These are phyloP conservation scores for Auricularia sp. DNA, from an alignment of 768 basidiomycete species.

Conservation along the genomic window DNA sequence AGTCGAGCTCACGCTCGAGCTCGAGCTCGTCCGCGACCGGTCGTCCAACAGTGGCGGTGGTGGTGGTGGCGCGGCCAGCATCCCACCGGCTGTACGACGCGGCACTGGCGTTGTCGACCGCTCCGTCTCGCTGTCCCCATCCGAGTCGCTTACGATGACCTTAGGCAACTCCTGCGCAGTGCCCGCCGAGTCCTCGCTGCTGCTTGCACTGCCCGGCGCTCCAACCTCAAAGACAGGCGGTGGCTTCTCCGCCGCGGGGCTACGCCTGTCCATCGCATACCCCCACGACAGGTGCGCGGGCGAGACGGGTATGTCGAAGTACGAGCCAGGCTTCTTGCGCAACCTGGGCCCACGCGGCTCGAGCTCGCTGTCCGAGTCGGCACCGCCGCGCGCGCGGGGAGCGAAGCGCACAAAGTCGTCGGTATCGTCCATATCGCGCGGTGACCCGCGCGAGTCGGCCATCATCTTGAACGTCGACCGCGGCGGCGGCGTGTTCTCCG, in stretches of 20 bases:
- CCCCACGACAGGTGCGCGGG: background rate
- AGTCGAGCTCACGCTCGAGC: background rate
- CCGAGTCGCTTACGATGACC: background rate
- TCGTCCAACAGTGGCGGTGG: background rate
- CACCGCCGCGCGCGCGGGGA: background rate
- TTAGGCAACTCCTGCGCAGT: background rate
- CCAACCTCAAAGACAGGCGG: background rate
- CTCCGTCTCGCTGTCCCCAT: background rate
- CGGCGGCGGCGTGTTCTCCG: background rate
- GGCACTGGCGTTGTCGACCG: background rate
- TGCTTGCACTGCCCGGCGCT: background rate
- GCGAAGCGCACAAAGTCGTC: background rate
- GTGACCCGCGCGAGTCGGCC: background rate
- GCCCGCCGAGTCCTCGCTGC: background rate
- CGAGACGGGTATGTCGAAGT: background rate
- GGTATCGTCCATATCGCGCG: background rate
- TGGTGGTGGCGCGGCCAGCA: background rate
- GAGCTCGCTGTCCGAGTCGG: background rate
- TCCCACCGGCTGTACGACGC: background rate
- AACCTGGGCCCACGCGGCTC: background rate
- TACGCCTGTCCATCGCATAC: background rate
- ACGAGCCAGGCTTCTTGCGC: background rate
- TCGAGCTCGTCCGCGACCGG: constrained; percentile 1
- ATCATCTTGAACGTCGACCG: background rate
- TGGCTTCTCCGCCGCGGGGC: background rate